Percentiles rank a stretch among this genome's conserved stretches.
phyloP scores from a whole-genome alignment of 345 rosid species.

The Anastatica hierochuntica region DNA sequence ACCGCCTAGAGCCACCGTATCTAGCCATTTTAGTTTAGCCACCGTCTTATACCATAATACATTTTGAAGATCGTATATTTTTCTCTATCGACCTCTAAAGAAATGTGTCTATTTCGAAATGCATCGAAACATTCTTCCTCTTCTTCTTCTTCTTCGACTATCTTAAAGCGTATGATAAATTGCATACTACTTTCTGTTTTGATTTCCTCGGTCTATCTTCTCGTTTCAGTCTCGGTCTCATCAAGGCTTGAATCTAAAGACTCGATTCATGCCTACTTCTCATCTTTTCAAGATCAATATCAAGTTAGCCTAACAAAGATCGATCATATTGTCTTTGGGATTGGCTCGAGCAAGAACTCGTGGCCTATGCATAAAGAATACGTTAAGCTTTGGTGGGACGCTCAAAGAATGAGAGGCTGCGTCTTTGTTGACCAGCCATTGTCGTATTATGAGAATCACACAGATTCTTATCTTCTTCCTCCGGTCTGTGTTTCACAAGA shows the following conservation, averaged over 20 bases:
- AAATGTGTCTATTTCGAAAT: neutral
- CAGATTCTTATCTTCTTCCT: conserved; percentile 36
- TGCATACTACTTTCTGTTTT: conserved; percentile 32
- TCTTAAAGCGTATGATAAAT: conserved; percentile 21
- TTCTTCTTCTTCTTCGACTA: neutral
- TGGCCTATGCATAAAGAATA: conserved; percentile 54
- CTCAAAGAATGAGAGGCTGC: conserved; percentile 52
- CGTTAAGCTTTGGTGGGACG: conserved; percentile 75
- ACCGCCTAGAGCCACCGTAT: no score
- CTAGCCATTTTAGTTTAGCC: no score
- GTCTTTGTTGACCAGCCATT: conserved; percentile 37
- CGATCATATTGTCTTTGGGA: conserved; percentile 59
- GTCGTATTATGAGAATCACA: neutral
- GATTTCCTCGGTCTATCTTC: conserved; percentile 33
- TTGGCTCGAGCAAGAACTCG: conserved; percentile 42
- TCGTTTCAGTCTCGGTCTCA: conserved; percentile 28
- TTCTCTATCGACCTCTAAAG: no score
- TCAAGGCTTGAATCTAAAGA: conserved; percentile 25
- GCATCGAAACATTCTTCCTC: conserved; percentile 22
- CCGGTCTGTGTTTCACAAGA: conserved; percentile 60
- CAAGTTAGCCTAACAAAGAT: conserved; percentile 26
- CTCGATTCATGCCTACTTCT: neutral
- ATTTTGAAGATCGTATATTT: no score
- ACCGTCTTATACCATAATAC: no score
- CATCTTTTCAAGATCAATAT: conserved; percentile 23